Evolutionary conservation across 345 rosid genomes (phyloP).

Genomic region (Salix arbutifolia): DNA sequence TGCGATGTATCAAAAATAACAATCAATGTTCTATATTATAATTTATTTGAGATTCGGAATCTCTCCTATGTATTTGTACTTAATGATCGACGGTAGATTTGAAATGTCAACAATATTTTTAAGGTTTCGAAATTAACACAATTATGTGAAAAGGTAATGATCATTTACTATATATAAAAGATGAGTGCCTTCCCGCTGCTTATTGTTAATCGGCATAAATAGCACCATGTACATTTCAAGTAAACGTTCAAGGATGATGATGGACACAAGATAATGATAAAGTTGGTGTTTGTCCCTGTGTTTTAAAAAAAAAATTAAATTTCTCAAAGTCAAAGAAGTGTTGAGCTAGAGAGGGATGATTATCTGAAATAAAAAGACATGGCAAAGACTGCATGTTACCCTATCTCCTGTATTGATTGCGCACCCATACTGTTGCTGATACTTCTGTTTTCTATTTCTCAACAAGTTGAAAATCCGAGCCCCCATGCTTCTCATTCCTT

Average conservation of each 20-base stretch:
- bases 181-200: no score
- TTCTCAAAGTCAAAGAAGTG: not conserved
- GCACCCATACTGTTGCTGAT: not conserved
- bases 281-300: no score
- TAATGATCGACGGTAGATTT: no score
- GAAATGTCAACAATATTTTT: no score
- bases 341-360: constrained; percentile 25
- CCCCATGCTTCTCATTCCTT: constrained; percentile 26
- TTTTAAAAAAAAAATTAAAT: no score
- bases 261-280: not conserved
- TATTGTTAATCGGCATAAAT: not conserved
- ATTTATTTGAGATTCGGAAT: no score
- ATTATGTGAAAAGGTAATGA: no score
- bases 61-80: no score
- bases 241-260: not conserved
- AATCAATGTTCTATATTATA: no score
- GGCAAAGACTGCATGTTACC: constrained; percentile 19
- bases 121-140: no score
- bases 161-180: no score
- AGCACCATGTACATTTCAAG: not conserved
- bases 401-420: constrained; percentile 17
- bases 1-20: no score
- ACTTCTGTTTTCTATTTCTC: not conserved
- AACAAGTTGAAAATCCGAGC: constrained; percentile 20
- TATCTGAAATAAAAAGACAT: constrained; percentile 35